Evolutionary conservation across 306 rosid genomes (phyloP).

Genomic region (Trichosanthes cucumerina): DNA sequence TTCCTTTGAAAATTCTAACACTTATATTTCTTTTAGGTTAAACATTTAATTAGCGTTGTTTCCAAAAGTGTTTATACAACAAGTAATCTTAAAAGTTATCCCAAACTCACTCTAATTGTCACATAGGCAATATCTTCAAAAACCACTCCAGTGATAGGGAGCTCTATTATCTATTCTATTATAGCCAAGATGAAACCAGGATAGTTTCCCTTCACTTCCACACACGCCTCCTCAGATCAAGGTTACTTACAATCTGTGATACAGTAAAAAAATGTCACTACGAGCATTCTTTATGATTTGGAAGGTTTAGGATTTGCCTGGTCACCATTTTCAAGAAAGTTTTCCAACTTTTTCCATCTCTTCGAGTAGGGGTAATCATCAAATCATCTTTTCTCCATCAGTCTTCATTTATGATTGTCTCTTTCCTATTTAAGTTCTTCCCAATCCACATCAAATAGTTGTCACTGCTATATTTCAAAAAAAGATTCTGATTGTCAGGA

Average conservation of each 20-base stretch:
- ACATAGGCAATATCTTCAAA: neutral
- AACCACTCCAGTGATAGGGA: too few species aligned
- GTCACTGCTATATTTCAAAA: neutral
- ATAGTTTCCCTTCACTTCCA: neutral
- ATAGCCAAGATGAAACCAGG: neutral
- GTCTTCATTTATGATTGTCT: neutral
- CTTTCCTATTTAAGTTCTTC: neutral
- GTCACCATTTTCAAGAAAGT: neutral
- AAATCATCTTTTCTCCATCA: neutral
- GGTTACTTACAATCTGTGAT: neutral
- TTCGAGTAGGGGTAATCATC: neutral
- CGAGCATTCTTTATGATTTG: too few species aligned
- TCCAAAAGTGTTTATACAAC: neutral
- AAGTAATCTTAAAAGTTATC: too few species aligned
- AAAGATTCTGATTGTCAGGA: neutral
- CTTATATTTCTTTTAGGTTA: neutral
- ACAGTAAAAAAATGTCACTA: too few species aligned
- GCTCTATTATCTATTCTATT: too few species aligned
- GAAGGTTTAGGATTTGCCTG: neutral
- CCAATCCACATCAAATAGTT: neutral
- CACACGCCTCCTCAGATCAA: neutral
- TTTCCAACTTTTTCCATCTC: neutral
- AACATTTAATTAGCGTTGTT: neutral
- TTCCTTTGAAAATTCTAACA: neutral
- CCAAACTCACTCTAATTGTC: too few species aligned